Base-by-base conservation (phyloP, 441 rosid genomes). In the Croton laevigatus region DNA sequence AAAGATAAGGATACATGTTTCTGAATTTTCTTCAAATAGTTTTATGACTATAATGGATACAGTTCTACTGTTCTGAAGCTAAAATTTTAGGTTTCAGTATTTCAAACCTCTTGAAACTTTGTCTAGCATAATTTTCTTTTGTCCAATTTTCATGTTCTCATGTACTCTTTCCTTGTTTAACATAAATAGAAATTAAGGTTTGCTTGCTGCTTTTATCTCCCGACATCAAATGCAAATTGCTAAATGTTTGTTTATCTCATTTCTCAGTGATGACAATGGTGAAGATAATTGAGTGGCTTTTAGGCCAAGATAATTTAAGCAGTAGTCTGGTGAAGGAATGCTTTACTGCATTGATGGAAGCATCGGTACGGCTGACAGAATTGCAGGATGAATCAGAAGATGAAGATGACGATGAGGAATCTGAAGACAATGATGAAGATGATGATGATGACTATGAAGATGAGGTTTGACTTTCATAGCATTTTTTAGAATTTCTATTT, bases 191-290 rank as follows among this genome's bases (percentile, higher is more conserved):
- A 52, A 32, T 12, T 38, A 12, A 67, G 68, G 55, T 42, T 49
- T 23, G 38, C 48, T 5, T 37, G 60, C 45, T 53, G 70, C 19
- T 19, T 46, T 38, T 22, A 17, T 16, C 12, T 37, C 22, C 19
- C 22, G 37, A 5, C 19, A 19, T 20, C 36, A 36, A 36, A 16
- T 3, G 48, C 46, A 45, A 9, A 17, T 42, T 42, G 68, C 63
- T 79, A 59, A 71, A 73, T 71, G 32, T 46, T 8, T 66, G 61
- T 48, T 79, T 72, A 20, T 79, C 60, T 40, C 82, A 86, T 91
- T 85, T 78, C 71, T 48, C 84, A 93, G 98, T 86, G 70, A 73
- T 90, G 87, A 81, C 93, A 12, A 59, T 90, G 70, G 83, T 70
- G 42, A 90, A 87, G 81, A 83, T 89, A 75, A 72, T 84, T 64